Evolutionary conservation across 2,329 filamentous ascomycete genomes (phyloP).

Genomic region (Hypomyces perniciosus): DNA sequence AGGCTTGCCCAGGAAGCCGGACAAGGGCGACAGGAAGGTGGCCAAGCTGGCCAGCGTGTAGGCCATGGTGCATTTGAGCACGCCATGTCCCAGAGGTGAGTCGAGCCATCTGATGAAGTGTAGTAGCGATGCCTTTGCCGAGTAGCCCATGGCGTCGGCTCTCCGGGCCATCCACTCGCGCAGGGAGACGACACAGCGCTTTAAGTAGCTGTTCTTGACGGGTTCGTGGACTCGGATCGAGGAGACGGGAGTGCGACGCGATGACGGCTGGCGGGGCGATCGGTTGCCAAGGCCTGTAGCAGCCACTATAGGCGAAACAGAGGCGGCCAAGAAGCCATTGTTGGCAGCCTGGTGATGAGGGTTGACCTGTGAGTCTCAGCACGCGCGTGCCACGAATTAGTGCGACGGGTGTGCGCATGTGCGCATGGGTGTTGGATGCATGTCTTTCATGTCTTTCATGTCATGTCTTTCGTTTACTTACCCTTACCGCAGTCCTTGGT

Average conservation of each 20-base stretch:
- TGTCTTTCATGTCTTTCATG: too few relatives aligned
- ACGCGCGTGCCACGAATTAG: too few relatives aligned
- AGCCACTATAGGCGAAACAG: too few relatives aligned
- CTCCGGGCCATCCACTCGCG: constrained; percentile 1
- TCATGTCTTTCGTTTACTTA: too few relatives aligned
- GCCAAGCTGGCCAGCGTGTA: constrained; percentile 77
- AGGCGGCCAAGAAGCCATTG: too few relatives aligned
- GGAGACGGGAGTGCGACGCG: neutral
- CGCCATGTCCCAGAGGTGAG: constrained; percentile 65
- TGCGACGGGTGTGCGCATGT: too few relatives aligned
- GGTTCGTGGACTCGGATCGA: neutral
- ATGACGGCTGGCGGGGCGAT: constrained; percentile 2
- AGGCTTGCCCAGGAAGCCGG: constrained; percentile 67
- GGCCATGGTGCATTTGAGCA: constrained; percentile 81
- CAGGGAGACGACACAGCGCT: constrained; percentile 1
- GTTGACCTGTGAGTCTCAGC: too few relatives aligned
- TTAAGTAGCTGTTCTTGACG: constrained; percentile 4
- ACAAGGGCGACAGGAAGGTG: constrained; percentile 68
- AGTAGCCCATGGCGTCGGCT: constrained; percentile 7
- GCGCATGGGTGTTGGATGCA: too few relatives aligned
- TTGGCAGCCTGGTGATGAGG: too few relatives aligned
- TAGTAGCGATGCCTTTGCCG: constrained; percentile 2
- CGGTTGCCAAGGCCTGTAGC: too few relatives aligned
- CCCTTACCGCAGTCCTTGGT: too few relatives aligned
- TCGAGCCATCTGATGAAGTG: constrained; percentile 43